A percentile compares a stretch with the other conserved stretches of the same genome.
Conservation (phyloP, 2,329 filamentous ascomycete genomes). For the Ceratocystis cacaofunesta region DNA sequence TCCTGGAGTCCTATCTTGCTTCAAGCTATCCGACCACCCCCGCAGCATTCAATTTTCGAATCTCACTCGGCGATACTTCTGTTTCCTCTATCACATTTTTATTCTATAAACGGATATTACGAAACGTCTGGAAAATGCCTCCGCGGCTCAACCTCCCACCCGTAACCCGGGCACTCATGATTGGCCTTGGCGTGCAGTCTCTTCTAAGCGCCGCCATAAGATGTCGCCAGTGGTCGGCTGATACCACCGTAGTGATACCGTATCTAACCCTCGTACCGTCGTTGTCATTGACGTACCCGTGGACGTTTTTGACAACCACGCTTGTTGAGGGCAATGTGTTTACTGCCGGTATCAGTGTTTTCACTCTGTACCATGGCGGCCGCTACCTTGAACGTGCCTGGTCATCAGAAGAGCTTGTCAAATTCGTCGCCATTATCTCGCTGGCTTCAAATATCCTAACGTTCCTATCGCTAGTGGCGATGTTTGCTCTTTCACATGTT, state of each 20-base stretch:
- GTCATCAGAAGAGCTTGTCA: constrained; percentile 82
- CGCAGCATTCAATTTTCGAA: neutral
- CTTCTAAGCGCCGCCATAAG: constrained; percentile 68
- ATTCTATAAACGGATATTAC: too few species aligned
- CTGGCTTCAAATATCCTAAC: constrained; percentile 67
- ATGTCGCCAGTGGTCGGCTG: constrained; percentile 50
- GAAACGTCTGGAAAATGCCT: constrained; percentile 41
- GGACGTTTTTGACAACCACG: constrained; percentile 76
- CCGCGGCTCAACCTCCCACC: constrained; percentile 83
- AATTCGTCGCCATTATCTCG: constrained; percentile 66
- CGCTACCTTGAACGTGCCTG: constrained; percentile 92
- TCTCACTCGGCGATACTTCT: neutral
- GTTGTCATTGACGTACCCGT: constrained; percentile 73
- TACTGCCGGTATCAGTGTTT: constrained; percentile 60
- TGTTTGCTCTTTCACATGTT: constrained; percentile 54
- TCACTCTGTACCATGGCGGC: constrained; percentile 79
- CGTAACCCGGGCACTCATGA: constrained; percentile 68
- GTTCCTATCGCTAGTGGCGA: constrained; percentile 58
- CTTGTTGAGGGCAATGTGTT: constrained; percentile 89
- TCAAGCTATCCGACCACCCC: constrained; percentile 1
- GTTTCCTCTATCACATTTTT: constrained; percentile 8
- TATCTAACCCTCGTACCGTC: constrained; percentile 81
- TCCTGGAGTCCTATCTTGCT: neutral
- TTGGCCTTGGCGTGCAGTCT: constrained; percentile 60
- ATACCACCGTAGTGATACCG: constrained; percentile 56